phyloP scores from a whole-genome alignment of 306 rosid genomes.

The Lathyrus oleraceus region DNA sequence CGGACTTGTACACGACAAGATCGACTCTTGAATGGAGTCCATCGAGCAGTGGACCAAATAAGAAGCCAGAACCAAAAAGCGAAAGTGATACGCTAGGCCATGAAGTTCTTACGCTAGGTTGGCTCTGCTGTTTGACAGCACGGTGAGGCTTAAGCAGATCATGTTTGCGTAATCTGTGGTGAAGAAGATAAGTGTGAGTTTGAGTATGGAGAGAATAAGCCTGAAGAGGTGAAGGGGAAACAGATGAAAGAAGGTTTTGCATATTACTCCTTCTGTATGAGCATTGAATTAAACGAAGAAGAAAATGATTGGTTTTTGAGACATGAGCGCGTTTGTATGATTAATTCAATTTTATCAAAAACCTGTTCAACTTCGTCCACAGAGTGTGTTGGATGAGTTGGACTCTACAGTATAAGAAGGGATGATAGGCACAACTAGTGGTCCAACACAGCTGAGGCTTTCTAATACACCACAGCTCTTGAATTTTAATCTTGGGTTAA shows the following conservation, averaged over 20 bases:
- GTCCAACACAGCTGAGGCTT: neutral
- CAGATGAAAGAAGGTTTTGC: slow-evolving; percentile 45
- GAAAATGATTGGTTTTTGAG: neutral
- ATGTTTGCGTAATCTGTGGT: slow-evolving; percentile 17
- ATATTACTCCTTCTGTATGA: slow-evolving; percentile 38
- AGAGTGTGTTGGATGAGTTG: neutral
- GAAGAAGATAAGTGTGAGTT: slow-evolving; percentile 34
- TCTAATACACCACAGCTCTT: neutral
- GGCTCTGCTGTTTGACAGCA: slow-evolving; percentile 39
- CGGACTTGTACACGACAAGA: slow-evolving; percentile 64
- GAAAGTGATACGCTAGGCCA: slow-evolving; percentile 61
- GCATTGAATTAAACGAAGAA: neutral
- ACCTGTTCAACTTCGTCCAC: neutral
- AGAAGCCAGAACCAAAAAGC: slow-evolving; percentile 69
- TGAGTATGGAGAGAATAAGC: slow-evolving; percentile 17
- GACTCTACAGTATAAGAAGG: neutral
- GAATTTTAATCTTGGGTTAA: neutral
- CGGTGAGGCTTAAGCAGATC: slow-evolving; percentile 37
- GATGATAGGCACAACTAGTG: neutral
- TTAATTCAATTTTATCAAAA: neutral
- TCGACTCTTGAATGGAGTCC: slow-evolving; percentile 83
- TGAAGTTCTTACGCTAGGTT: slow-evolving; percentile 37
- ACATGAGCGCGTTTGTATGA: neutral
- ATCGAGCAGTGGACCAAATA: slow-evolving; percentile 75
- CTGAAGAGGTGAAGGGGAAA: slow-evolving; percentile 36